These are phyloP conservation scores for Luffa aegyptiaca DNA, from an alignment of 306 rosid species.

Conservation along the genomic window DNA sequence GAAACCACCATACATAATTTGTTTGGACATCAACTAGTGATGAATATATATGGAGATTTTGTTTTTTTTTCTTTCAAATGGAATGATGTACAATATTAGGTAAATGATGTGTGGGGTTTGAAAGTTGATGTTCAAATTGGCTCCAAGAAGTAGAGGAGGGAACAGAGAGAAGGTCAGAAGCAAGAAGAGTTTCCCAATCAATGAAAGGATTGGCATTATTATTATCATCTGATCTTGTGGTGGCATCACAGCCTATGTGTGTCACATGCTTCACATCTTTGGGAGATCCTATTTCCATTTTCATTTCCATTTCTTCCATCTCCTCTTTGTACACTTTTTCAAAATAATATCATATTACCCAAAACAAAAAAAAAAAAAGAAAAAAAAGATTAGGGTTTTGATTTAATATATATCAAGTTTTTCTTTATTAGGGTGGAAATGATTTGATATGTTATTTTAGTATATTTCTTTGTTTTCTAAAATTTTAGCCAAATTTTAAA, in stretches of 20 bases:
- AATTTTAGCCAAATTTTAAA: not conserved
- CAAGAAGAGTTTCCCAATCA: constrained; percentile 45
- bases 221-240: not conserved
- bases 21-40: not conserved
- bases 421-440: not conserved
- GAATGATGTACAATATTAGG: constrained; percentile 10
- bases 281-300: constrained; percentile 86
- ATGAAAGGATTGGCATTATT: constrained; percentile 9
- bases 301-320: constrained; percentile 39
- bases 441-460: not conserved
- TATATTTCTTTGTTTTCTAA: not conserved
- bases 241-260: constrained; percentile 80
- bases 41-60: not conserved
- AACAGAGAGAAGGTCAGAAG: constrained; percentile 23
- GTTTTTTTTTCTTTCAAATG: not conserved
- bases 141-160: constrained; percentile 36
- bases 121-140: constrained; percentile 14
- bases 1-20: not conserved
- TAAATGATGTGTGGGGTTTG: constrained; percentile 7
- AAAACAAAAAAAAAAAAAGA: not conserved
- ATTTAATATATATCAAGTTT: not conserved
- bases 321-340: constrained; percentile 56
- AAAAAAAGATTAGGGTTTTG: not conserved
- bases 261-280: constrained; percentile 94
- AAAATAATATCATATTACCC: not conserved